Base-by-base conservation (phyloP, 2,329 filamentous ascomycete genomes). In the Fusarium algeriense region DNA sequence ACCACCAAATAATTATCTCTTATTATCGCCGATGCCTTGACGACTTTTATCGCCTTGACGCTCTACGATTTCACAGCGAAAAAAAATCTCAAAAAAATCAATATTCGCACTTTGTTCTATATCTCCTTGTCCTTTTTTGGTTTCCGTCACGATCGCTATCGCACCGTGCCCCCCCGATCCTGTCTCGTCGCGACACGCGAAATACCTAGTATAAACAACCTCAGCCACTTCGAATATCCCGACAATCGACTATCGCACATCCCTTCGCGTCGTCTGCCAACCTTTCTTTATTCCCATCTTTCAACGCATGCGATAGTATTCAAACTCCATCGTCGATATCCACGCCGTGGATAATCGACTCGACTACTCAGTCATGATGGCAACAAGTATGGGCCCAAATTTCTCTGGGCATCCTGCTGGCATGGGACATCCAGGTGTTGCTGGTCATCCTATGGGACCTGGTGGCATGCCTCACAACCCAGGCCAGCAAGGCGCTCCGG, bases 351-450 rank as follows among this genome's bases (percentile, higher is more conserved):
- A 85, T 86, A 84, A 79, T 85, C 85, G 86, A 83, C 83, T 75
- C 57, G 67, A 61, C 72, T 58, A 46, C 54, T 59, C 45, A 75
- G 78, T 84, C 78, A 93, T 92, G 91, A 93, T 93, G 91, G 87
- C 90, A 74, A 78, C 81, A 69, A 90, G 88, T 81, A 88, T 91
- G 83, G 85, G 84, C 72, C 88, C 88, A 75, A 85, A 88, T 77
- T 92, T 90, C 77, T 81, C 84, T 78, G 90, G 91, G 81, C 91
- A 93, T 83, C 90, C 90, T 73, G 88, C 85, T 77, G 89, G 85
- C 78, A 92, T 94, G 89, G 91, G 86, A 76, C 91, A 92, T 79
- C 90, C 91, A 70, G 91, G 90, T 73, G 89, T 92, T 73, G 87
- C 87, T 41, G 89, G 89, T 37, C 90, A 92, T 78, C 89, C 89